Percentiles rank a stretch among this genome's conserved stretches.
These are phyloP conservation scores for Cystobasidiaceae sp. DNA, from an alignment of 1,284 basidiomycete species.

Conservation along the genomic window DNA sequence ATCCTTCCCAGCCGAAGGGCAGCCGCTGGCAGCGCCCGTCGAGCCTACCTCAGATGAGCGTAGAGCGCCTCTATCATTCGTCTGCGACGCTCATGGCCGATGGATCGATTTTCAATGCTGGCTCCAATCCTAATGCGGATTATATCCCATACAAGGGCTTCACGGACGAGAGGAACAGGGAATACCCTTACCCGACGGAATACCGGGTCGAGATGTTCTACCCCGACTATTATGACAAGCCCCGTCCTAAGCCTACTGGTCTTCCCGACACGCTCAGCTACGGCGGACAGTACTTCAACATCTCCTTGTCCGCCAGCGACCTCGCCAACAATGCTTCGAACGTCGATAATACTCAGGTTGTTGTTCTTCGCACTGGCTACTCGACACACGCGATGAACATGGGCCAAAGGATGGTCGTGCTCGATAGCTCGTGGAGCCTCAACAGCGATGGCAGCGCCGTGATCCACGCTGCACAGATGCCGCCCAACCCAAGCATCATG, in stretches of 20 bases:
- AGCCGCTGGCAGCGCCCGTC: slow-evolving; percentile 43
- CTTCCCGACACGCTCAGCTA: slow-evolving; percentile 70
- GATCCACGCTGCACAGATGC: slow-evolving; percentile 73
- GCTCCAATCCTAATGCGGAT: slow-evolving; percentile 47
- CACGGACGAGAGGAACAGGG: neutral
- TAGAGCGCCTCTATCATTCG: slow-evolving; percentile 51
- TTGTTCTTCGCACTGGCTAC: slow-evolving; percentile 79
- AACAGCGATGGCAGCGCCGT: slow-evolving; percentile 66
- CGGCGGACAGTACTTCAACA: slow-evolving; percentile 76
- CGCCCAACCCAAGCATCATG: slow-evolving; percentile 75
- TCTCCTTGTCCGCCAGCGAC: slow-evolving; percentile 55
- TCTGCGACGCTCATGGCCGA: slow-evolving; percentile 49
- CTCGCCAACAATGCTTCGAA: slow-evolving; percentile 41
- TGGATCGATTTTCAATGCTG: slow-evolving; percentile 49
- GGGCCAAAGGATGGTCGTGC: slow-evolving; percentile 52
- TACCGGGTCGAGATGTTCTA: slow-evolving; percentile 50
- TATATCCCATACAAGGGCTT: slow-evolving; percentile 23
- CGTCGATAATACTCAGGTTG: slow-evolving; percentile 67
- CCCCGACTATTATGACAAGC: slow-evolving; percentile 63
- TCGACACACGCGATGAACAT: slow-evolving; percentile 53
- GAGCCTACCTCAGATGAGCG: slow-evolving; percentile 41
- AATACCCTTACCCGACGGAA: slow-evolving; percentile 35
- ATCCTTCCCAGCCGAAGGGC: slow-evolving; percentile 45
- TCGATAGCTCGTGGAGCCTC: slow-evolving; percentile 75
- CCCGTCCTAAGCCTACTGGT: slow-evolving; percentile 66